Percentiles rank a stretch among this genome's conserved stretches.
Evolutionary conservation across 2,329 filamentous ascomycete genomes (phyloP).

Genomic region (Colletotrichum australisinense): DNA sequence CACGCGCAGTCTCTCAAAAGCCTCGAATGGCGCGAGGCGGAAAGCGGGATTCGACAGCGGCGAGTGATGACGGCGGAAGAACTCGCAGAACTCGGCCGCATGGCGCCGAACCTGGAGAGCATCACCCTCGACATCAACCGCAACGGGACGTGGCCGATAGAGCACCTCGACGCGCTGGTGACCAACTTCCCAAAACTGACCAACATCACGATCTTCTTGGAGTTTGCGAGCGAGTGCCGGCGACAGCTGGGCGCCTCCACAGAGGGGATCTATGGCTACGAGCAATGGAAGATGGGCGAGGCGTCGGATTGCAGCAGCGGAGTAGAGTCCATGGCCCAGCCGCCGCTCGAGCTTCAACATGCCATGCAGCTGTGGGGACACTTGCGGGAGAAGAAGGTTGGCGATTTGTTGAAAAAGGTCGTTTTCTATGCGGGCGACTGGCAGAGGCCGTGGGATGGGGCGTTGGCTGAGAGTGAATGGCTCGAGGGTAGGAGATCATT

Average conservation of each 20-base stretch:
- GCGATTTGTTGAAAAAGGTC: background rate
- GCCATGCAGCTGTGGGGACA: background rate
- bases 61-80: background rate
- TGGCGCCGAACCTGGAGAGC: background rate
- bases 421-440: slow-evolving; percentile 17
- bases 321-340: background rate
- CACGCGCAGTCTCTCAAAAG: slow-evolving; percentile 15
- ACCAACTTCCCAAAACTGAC: slow-evolving; percentile 11
- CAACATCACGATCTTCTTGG: slow-evolving; percentile 18
- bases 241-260: background rate
- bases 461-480: background rate
- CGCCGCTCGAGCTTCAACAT: background rate
- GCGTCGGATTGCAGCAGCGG: background rate
- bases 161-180: slow-evolving; percentile 16
- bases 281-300: background rate
- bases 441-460: slow-evolving; percentile 10
- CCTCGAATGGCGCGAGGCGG: slow-evolving; percentile 21
- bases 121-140: slow-evolving; percentile 29
- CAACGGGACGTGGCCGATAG: slow-evolving; percentile 5
- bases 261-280: background rate
- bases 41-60: background rate
- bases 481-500: background rate
- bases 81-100: background rate
- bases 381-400: background rate
- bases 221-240: slow-evolving; percentile 21